These are phyloP conservation scores for Amanita phalloides DNA, from an alignment of 768 basidiomycete species.

Conservation along the genomic window DNA sequence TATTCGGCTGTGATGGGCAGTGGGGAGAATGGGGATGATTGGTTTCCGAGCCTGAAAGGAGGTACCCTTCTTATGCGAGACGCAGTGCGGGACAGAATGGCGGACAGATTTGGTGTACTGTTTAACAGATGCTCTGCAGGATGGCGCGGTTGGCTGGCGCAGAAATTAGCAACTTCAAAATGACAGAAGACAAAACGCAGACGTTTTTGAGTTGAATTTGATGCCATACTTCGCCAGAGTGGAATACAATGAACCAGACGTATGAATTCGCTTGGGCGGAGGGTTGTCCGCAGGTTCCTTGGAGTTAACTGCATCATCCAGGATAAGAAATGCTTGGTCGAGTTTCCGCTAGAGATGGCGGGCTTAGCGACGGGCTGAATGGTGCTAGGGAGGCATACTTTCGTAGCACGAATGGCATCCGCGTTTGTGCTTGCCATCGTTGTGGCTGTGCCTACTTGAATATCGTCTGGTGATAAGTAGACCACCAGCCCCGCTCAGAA, in stretches of 20 bases:
- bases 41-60: conserved; percentile 29
- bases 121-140: conserved; percentile 24
- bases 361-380: neutral
- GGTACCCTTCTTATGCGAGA: conserved; percentile 41
- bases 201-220: conserved; percentile 29
- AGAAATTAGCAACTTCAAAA: neutral
- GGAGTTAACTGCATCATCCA: conserved; percentile 54
- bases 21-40: conserved; percentile 18
- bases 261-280: conserved; percentile 42
- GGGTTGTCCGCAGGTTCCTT: conserved; percentile 21
- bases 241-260: conserved; percentile 58
- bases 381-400: conserved; percentile 23
- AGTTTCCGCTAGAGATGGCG: conserved; percentile 52
- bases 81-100: conserved; percentile 60
- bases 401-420: conserved; percentile 25
- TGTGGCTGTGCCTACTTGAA: no score
- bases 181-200: conserved; percentile 2
- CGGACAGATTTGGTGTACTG: conserved; percentile 57
- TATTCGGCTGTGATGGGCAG: conserved; percentile 46
- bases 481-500: no score
- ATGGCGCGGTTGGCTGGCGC: neutral
- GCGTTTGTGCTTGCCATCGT: neutral
- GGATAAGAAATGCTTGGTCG: conserved; percentile 63
- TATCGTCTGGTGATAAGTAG: no score
- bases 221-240: conserved; percentile 73